A percentile compares a stretch with the other conserved stretches of the same genome.
These are phyloP conservation scores for Aspergillus bridgeri DNA, from an alignment of 495 filamentous ascomycete species.

Conservation along the genomic window DNA sequence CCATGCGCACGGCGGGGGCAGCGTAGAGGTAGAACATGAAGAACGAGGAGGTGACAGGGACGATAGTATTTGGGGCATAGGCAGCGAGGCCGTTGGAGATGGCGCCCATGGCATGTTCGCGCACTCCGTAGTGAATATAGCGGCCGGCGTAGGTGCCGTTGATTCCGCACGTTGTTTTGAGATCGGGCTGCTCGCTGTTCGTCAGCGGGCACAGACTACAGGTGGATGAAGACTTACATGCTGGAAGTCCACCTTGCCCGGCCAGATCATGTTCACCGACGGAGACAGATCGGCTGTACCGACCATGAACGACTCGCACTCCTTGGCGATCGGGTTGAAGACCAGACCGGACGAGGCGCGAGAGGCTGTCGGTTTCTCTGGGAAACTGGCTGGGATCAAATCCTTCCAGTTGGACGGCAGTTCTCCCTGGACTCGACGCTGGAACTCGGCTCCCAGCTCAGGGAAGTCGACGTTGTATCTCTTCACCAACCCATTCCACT, in stretches of 20 bases:
- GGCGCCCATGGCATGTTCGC: conserved; percentile 52
- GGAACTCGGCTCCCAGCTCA: conserved; percentile 46
- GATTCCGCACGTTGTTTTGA: conserved; percentile 43
- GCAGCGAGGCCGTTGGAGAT: conserved; percentile 55
- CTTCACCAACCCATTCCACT: conserved; percentile 45
- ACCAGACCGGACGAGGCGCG: conserved; percentile 48
- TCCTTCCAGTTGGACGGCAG: conserved; percentile 42
- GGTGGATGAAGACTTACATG: conserved; percentile 29
- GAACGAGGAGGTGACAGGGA: conserved; percentile 52
- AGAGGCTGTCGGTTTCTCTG: conserved; percentile 46
- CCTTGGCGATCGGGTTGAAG: conserved; percentile 46
- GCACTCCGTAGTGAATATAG: conserved; percentile 53
- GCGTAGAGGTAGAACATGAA: conserved; percentile 64
- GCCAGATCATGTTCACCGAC: conserved; percentile 56
- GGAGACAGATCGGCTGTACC: conserved; percentile 58
- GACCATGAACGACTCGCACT: conserved; percentile 51
- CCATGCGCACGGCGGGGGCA: conserved; percentile 58
- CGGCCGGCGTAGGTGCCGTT: conserved; percentile 49
- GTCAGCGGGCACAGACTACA: background rate
- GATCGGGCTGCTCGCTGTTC: conserved; percentile 34
- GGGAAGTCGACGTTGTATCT: conserved; percentile 42
- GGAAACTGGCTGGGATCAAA: conserved; percentile 43
- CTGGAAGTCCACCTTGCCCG: conserved; percentile 53
- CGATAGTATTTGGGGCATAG: conserved; percentile 45
- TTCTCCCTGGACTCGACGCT: conserved; percentile 42